These are phyloP conservation scores for Ambrosiella beaveri DNA, from an alignment of 2,329 filamentous ascomycete genomes.

Conservation along the genomic window DNA sequence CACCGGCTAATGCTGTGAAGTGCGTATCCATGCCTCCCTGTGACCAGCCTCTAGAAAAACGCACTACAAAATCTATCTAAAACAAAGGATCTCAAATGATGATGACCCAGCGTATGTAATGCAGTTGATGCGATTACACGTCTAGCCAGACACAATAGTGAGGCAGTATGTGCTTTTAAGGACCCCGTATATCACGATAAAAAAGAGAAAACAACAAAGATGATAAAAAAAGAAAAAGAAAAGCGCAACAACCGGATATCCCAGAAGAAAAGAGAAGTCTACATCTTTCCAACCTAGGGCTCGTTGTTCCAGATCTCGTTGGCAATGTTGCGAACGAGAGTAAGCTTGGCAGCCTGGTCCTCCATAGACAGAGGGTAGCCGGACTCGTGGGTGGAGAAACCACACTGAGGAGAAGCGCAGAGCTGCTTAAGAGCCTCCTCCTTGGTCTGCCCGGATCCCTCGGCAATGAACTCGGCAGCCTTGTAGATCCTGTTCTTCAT, in stretches of 20 bases:
- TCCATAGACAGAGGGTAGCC: conserved; percentile 45
- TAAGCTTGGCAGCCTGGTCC: conserved; percentile 54
- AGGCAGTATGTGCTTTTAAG: neutral
- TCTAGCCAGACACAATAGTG: neutral
- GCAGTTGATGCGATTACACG: conserved; percentile 11
- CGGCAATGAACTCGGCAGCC: conserved; percentile 48
- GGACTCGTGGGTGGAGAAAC: conserved; percentile 51
- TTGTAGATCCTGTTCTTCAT: conserved; percentile 36
- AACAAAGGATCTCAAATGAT: conserved; percentile 1
- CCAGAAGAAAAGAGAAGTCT: neutral
- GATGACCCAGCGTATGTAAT: neutral
- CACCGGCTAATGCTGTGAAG: neutral
- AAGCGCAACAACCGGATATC: neutral
- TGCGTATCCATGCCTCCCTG: conserved; percentile 1
- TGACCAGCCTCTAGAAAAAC: neutral
- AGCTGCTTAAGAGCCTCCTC: conserved; percentile 48
- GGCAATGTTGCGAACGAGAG: conserved; percentile 49
- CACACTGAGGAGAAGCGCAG: conserved; percentile 52
- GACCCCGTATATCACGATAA: conserved; percentile 4
- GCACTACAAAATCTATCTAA: conserved; percentile 1
- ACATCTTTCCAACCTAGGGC: neutral
- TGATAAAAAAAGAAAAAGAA: neutral
- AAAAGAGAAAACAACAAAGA: conserved; percentile 4
- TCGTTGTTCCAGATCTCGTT: conserved; percentile 39
- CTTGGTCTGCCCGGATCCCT: conserved; percentile 42